These are phyloP conservation scores for Globisporangium cylindrosporum DNA, from an alignment of 352 stramenopile genomes.

Conservation along the genomic window DNA sequence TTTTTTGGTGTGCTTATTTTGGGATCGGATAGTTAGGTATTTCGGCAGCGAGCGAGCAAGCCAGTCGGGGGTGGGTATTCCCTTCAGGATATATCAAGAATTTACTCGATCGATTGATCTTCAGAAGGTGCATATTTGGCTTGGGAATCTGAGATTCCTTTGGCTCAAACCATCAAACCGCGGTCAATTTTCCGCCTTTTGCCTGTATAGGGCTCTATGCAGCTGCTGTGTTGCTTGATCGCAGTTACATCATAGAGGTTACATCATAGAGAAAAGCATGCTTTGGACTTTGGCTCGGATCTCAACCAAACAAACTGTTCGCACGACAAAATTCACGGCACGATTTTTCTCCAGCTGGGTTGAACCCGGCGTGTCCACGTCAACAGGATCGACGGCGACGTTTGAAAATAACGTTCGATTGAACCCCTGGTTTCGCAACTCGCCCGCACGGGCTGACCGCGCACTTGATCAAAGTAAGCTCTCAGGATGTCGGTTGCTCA, in stretches of 20 bases:
- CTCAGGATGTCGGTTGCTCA: neutral
- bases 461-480: neutral
- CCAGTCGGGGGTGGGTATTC: neutral
- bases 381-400: slow-evolving; percentile 1
- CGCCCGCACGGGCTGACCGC: neutral
- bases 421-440: slow-evolving; percentile 1
- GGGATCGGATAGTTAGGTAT: neutral
- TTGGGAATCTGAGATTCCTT: slow-evolving; percentile 5
- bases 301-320: neutral
- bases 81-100: neutral
- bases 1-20: neutral
- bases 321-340: neutral
- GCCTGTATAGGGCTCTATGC: neutral
- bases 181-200: neutral
- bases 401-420: slow-evolving; percentile 15
- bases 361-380: slow-evolving; percentile 12
- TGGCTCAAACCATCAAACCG: neutral
- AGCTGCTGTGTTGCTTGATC: neutral
- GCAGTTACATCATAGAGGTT: neutral
- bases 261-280: neutral
- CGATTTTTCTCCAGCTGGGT: neutral
- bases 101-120: neutral
- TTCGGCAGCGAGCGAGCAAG: neutral
- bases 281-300: neutral
- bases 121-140: neutral